Evolutionary conservation across 2,329 filamentous ascomycete species (phyloP).

Genomic region (Fusarium pilosicola): DNA sequence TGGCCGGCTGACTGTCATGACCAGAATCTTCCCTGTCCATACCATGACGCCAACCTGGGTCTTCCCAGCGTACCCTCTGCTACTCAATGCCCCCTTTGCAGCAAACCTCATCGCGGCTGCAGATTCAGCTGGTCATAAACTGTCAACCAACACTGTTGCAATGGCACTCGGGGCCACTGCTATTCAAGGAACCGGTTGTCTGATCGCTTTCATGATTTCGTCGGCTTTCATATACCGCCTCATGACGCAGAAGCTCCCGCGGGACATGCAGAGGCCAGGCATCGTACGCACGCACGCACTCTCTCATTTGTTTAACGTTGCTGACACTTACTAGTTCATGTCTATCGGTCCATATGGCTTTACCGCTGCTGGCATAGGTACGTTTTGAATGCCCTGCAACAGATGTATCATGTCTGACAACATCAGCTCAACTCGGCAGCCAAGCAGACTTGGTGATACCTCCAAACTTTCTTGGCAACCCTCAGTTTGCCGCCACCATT

Average conservation of each 20-base stretch:
- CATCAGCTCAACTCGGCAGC: conserved; percentile 56
- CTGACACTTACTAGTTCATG: conserved; percentile 67
- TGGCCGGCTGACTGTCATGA: not conserved
- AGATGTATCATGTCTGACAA: conserved; percentile 13
- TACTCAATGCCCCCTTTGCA: conserved; percentile 80
- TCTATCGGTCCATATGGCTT: conserved; percentile 79
- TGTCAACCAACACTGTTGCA: conserved; percentile 53
- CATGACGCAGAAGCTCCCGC: conserved; percentile 87
- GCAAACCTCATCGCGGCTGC: conserved; percentile 62
- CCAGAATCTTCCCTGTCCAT: conserved; percentile 71
- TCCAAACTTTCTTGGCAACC: conserved; percentile 53
- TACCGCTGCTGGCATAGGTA: conserved; percentile 57
- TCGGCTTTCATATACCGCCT: conserved; percentile 85
- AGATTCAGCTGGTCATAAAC: conserved; percentile 27
- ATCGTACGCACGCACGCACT: conserved; percentile 59
- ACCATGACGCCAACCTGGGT: conserved; percentile 92
- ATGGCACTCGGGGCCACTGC: conserved; percentile 61
- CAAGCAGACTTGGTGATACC: conserved; percentile 57
- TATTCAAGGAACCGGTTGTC: conserved; percentile 64
- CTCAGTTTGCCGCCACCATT: conserved; percentile 56
- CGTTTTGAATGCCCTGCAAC: not conserved
- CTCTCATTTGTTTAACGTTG: no score
- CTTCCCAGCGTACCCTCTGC: conserved; percentile 83
- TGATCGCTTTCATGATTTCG: conserved; percentile 80
- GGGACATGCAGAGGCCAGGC: conserved; percentile 78